A percentile compares a stretch with the other conserved stretches of the same genome.
Evolutionary conservation across 2,329 filamentous ascomycete species (phyloP).

Genomic region (Verticillium dahliae): DNA sequence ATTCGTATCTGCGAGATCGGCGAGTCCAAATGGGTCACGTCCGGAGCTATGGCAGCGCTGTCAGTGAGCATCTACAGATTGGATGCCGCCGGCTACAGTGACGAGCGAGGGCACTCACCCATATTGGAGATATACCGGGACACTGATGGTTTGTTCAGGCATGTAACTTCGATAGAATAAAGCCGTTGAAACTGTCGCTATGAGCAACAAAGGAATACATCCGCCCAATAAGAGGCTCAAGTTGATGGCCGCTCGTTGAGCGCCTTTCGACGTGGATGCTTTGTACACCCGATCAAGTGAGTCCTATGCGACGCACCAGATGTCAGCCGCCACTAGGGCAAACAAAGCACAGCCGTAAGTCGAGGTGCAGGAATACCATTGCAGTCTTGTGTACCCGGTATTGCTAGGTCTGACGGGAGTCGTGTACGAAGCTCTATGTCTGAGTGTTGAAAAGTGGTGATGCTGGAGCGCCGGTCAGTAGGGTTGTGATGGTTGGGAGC

Average conservation of each 20-base stretch:
- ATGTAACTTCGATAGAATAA: slow-evolving; percentile 52
- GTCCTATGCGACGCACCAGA: slow-evolving; percentile 1
- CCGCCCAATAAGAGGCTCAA: slow-evolving; percentile 35
- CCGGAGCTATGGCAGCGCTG: slow-evolving; percentile 28
- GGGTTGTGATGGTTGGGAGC: neutral
- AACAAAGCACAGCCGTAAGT: neutral
- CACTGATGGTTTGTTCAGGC: slow-evolving; percentile 44
- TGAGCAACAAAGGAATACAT: slow-evolving; percentile 35
- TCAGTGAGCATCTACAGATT: slow-evolving; percentile 1
- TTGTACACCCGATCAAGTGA: slow-evolving; percentile 17
- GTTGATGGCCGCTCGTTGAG: slow-evolving; percentile 43
- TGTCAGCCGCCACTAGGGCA: neutral
- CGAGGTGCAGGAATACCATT: neutral
- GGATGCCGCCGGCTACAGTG: neutral
- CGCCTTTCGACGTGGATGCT: slow-evolving; percentile 41
- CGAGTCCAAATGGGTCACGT: slow-evolving; percentile 45
- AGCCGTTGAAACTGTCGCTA: slow-evolving; percentile 42
- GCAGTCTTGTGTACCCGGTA: neutral
- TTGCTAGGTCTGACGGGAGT: neutral
- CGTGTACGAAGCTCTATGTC: too few species aligned
- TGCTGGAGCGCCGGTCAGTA: too few species aligned
- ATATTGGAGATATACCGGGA: slow-evolving; percentile 53
- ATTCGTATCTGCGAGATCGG: slow-evolving; percentile 36
- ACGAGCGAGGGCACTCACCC: slow-evolving; percentile 33
- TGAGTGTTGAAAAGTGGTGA: neutral